Evolutionary conservation across 192 early-diverging fungal species (phyloP), one percentile per base, ranked within the genome.

Genomic region (Coemansia sp.): DNA sequence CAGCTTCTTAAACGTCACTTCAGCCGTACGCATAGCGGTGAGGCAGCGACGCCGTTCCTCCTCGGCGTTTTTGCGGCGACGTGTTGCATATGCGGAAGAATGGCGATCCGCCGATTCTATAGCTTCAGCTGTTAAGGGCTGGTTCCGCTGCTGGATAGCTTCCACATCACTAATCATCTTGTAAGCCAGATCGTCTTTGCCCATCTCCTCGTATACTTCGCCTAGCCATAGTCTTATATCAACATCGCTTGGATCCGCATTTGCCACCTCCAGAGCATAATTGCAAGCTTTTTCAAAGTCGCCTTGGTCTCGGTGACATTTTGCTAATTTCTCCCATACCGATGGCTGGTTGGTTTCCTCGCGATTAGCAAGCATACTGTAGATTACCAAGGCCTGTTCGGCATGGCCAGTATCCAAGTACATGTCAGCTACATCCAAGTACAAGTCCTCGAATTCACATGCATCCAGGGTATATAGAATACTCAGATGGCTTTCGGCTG

Each of bases 161-260:
- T 76, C 72, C 20, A 68, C 79, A 0, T 19, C 35, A n/a, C 50
- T 67, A 43, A 80, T 52, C 60, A 68, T 66, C 9, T 55, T 39
- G 49, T 61, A 67, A 13, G 79, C 79, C 53, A 57, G 28, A 15
- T 65, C 61, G 6, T 55, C 48, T 7, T 65, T 47, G 26, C 86
- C 87, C 35, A 81, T 53, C 36, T 87, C 84, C 39, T 87, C 80
- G 57, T 84, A 87, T 2, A 91, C 59, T 49, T 85, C 73, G 21
- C 75, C 82, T 3, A 91, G 71, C 62, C 70, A 79, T 26, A 86
- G 37, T 38, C 80, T 80, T 59, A 80, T 72, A n/a, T 86, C 83
- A 19, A 78, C 28, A 46, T 90, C 81, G 19, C 65, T 53, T 1
- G 85, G 79, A 26, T 84, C 68, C 6, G 67, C 80, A 13, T 83